Percentiles rank a stretch among this genome's conserved stretches.
phyloP scores from a whole-genome alignment of 2,329 filamentous ascomycete genomes.

The Cercospora zeina region DNA sequence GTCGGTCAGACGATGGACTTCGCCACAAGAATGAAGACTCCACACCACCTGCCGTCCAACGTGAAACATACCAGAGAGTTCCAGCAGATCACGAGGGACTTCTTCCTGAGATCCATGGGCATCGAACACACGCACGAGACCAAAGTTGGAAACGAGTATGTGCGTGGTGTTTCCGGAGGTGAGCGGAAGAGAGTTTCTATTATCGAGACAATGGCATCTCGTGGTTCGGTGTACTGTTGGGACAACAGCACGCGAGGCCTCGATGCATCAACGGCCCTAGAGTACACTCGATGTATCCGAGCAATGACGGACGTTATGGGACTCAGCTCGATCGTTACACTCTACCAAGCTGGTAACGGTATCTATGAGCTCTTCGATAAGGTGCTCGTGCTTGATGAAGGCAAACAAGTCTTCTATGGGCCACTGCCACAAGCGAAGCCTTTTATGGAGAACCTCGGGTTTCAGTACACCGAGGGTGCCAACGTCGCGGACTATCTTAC shows the following conservation, averaged over 20 bases:
- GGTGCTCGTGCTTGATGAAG: conserved; percentile 66
- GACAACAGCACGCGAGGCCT: conserved; percentile 67
- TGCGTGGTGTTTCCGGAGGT: conserved; percentile 67
- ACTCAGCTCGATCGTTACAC: conserved; percentile 61
- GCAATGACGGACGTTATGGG: conserved; percentile 64
- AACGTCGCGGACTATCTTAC: conserved; percentile 68
- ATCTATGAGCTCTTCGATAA: conserved; percentile 72
- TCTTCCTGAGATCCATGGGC: conserved; percentile 59
- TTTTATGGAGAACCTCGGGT: conserved; percentile 66
- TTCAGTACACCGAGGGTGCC: conserved; percentile 61
- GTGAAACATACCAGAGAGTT: conserved; percentile 46
- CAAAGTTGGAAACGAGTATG: conserved; percentile 66
- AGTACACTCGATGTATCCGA: conserved; percentile 57
- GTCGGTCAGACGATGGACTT: conserved; percentile 59
- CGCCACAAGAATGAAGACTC: conserved; percentile 55
- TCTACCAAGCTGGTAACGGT: conserved; percentile 70
- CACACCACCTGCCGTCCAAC: conserved; percentile 44
- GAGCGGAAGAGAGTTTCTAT: conserved; percentile 70
- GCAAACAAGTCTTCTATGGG: conserved; percentile 66
- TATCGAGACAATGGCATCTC: conserved; percentile 61
- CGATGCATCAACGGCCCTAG: conserved; percentile 64
- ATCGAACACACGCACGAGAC: conserved; percentile 63
- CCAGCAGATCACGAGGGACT: conserved; percentile 52
- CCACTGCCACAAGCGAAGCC: conserved; percentile 58
- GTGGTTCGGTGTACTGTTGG: conserved; percentile 64